phyloP scores from a whole-genome alignment of 495 filamentous ascomycete genomes.

The Lepidopterella palustris region DNA sequence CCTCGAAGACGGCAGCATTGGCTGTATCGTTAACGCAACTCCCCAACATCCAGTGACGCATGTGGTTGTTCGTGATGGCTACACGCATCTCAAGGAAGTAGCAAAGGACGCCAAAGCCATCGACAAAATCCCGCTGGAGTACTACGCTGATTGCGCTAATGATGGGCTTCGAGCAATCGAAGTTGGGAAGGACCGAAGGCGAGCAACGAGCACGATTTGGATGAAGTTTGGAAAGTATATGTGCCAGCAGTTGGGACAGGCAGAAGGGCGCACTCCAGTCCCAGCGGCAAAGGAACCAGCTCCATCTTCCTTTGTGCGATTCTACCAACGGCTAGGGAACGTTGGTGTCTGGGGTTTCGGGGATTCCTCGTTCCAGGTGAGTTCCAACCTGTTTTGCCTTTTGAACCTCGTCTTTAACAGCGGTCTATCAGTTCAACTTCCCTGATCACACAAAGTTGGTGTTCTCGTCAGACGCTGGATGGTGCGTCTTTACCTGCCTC shows the following conservation, averaged over 20 bases:
- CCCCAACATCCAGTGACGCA: constrained; percentile 30
- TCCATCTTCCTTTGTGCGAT: constrained; percentile 58
- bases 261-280: constrained; percentile 40
- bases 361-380: constrained; percentile 77
- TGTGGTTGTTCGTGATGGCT: constrained; percentile 36
- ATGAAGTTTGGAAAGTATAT: constrained; percentile 95
- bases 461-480: constrained; percentile 64
- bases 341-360: constrained; percentile 85
- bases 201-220: constrained; percentile 71
- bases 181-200: constrained; percentile 52
- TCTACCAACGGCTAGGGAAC: constrained; percentile 83
- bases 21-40: constrained; percentile 32
- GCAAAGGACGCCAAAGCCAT: constrained; percentile 52
- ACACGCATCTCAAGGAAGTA: constrained; percentile 49
- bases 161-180: constrained; percentile 52
- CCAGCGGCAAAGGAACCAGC: constrained; percentile 26
- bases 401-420: constrained; percentile 6
- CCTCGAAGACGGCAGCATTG: constrained; percentile 37
- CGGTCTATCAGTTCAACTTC: constrained; percentile 70
- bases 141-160: constrained; percentile 64
- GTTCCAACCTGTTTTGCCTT: constrained; percentile 3
- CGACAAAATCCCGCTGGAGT: constrained; percentile 66
- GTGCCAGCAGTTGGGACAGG: constrained; percentile 54
- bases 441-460: constrained; percentile 95
- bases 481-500: constrained; percentile 81